Conservation (phyloP, 139 green algal genomes). For the Nannochloris sp. region DNA sequence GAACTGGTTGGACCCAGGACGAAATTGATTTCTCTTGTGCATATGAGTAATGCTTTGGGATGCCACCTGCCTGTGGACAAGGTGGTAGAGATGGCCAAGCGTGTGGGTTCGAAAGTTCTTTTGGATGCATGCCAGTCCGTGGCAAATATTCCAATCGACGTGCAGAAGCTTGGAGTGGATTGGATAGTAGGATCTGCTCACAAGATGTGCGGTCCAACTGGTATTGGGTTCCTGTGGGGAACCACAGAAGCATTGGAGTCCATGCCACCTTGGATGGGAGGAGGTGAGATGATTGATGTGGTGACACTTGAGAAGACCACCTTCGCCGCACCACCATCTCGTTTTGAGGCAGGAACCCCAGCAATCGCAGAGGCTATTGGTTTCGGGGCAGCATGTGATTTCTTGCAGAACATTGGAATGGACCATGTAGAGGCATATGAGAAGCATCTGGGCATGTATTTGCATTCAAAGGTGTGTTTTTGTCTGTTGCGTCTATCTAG, state of each 20-base stretch:
- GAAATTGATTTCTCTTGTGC: constrained; percentile 81
- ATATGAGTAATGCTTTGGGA: constrained; percentile 94
- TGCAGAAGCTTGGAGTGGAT: constrained; percentile 80
- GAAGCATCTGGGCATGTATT: constrained; percentile 66
- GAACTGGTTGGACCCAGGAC: constrained; percentile 43
- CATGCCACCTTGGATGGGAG: constrained; percentile 95
- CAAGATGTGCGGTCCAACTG: constrained; percentile 96
- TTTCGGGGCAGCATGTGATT: constrained; percentile 66
- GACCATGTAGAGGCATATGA: constrained; percentile 64
- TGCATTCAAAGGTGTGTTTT: constrained; percentile 55
- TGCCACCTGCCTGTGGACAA: constrained; percentile 34
- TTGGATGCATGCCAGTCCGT: constrained; percentile 95
- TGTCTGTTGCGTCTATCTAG: background rate
- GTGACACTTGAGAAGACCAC: constrained; percentile 89
- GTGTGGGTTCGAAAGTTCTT: constrained; percentile 74
- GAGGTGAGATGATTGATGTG: constrained; percentile 97
- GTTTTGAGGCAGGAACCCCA: constrained; percentile 96
- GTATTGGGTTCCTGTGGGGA: constrained; percentile 97
- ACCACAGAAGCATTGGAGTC: constrained; percentile 63
- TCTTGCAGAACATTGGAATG: constrained; percentile 66
- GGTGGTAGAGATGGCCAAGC: constrained; percentile 47
- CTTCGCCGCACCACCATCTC: constrained; percentile 76
- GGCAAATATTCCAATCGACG: constrained; percentile 90
- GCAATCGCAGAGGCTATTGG: constrained; percentile 80
- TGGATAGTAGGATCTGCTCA: constrained; percentile 90